These are phyloP conservation scores for Phialophora chinensis DNA, from an alignment of 2,329 filamentous ascomycete species.

Conservation along the genomic window DNA sequence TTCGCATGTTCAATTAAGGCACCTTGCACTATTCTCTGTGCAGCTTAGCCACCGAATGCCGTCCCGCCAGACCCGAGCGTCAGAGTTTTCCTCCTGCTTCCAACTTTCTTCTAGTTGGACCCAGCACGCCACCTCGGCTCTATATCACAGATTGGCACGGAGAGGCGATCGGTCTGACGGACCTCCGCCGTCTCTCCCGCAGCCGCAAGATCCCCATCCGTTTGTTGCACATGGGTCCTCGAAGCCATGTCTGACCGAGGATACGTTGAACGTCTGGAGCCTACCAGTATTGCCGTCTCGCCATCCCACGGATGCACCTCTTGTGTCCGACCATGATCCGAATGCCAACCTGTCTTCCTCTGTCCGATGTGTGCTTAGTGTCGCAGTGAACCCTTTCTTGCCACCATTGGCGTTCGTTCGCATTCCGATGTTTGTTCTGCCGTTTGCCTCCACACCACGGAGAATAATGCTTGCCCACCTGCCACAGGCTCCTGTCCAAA, in stretches of 20 bases:
- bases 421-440: background rate
- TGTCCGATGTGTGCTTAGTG: slow-evolving; percentile 5
- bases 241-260: slow-evolving; percentile 4
- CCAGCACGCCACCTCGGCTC: background rate
- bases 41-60: background rate
- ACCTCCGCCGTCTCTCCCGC: background rate
- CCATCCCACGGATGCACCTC: slow-evolving; percentile 4
- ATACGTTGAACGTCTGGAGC: background rate
- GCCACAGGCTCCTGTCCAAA: slow-evolving; percentile 3
- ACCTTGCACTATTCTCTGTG: slow-evolving; percentile 1
- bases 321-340: slow-evolving; percentile 7
- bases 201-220: background rate
- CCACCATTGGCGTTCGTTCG: slow-evolving; percentile 12
- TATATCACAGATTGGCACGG: background rate
- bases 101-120: background rate
- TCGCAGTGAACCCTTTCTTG: slow-evolving; percentile 6
- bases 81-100: slow-evolving; percentile 3
- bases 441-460: slow-evolving; percentile 21
- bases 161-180: slow-evolving; percentile 5
- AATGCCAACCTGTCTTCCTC: background rate
- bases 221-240: background rate
- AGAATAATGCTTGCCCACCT: slow-evolving; percentile 12
- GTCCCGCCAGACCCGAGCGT: background rate
- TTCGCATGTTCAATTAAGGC: slow-evolving; percentile 14
- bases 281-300: background rate